phyloP scores from a whole-genome alignment of 1,284 basidiomycete genomes.

The Rugiboletus extremiorientalis region DNA sequence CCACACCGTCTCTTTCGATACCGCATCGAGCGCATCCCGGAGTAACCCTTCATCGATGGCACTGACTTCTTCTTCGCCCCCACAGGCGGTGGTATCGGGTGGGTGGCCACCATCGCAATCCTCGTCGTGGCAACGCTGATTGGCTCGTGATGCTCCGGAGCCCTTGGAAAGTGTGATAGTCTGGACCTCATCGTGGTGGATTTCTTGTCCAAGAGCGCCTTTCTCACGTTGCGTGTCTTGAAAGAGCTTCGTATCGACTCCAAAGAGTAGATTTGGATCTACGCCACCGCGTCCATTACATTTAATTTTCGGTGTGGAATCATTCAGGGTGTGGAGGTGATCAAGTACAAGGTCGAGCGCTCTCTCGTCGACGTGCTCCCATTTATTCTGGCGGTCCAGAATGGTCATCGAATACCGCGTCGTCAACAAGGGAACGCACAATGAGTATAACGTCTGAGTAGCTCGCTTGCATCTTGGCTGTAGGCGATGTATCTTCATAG shows the following conservation, averaged over 20 bases:
- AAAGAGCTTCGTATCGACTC: slow-evolving; percentile 80
- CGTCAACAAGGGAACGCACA: slow-evolving; percentile 43
- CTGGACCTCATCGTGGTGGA: slow-evolving; percentile 82
- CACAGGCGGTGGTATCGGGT: not conserved
- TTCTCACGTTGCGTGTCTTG: slow-evolving; percentile 25
- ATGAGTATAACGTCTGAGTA: slow-evolving; percentile 89
- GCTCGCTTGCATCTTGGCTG: slow-evolving; percentile 90
- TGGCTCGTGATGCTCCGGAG: slow-evolving; percentile 16
- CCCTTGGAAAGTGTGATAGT: slow-evolving; percentile 63
- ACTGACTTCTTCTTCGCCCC: not conserved
- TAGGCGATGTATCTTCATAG: slow-evolving; percentile 87
- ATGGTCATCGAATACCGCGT: slow-evolving; percentile 6
- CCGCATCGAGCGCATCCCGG: slow-evolving; percentile 44
- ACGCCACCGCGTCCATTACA: slow-evolving; percentile 65
- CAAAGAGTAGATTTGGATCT: slow-evolving; percentile 78
- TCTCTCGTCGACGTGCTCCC: slow-evolving; percentile 78
- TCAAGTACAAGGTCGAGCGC: slow-evolving; percentile 80
- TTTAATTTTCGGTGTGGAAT: slow-evolving; percentile 80
- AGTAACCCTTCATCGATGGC: slow-evolving; percentile 37
- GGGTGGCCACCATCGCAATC: slow-evolving; percentile 13
- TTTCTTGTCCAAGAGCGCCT: not conserved
- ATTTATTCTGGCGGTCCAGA: slow-evolving; percentile 66
- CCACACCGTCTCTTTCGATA: slow-evolving; percentile 73
- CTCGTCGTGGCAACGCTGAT: slow-evolving; percentile 32
- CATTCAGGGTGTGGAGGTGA: slow-evolving; percentile 86